Evolutionary conservation across 306 rosid genomes (phyloP), one percentile per base, ranked within the genome.

Genomic region (Prosopis cineraria): DNA sequence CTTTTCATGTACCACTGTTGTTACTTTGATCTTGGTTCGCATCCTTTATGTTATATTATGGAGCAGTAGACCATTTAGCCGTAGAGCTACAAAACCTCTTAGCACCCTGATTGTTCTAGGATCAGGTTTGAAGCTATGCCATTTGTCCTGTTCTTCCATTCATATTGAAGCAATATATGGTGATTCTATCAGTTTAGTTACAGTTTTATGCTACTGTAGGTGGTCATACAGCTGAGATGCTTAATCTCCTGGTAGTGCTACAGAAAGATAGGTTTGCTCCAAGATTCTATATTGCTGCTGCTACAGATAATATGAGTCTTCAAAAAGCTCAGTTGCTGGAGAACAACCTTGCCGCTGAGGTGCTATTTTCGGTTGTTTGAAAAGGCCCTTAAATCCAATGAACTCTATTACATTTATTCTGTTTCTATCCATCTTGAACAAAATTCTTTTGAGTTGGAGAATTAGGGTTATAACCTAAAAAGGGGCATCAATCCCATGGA

Each of bases 201-300:
- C 34, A 36, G 74, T 45, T 70, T 68, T 62, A 50, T 76, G 73
- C 40, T 56, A 34, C 25, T 70, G 81, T 69, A 83, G 96, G 96
- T 41, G 97, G 96, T 74, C 98, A 94, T 83, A 91, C 94, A 6
- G 97, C 94, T 1, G 97, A 94, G 96, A 94, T 94, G 94, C 91
- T 94, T 75, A 94, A 91, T 87, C 87, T 94, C 20, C 85, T 94
- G 78, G n/a, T 85, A 24, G 91, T 84, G 72, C 84, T 94, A 65
- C 93, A 81, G 47, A 90, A 79, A 64, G 94, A 85, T 67, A 84
- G 90, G 82, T 88, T 91, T 74, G 33, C 78, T 63, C 90, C 96
- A 27, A 87, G 98, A 86, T 84, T 86, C 84, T 94, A 91, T 76
- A 81, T 91, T 76, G 96, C 94, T 47, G 97, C 91, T 48, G 93